Base-by-base conservation (phyloP, 140 eudicot genomes). In the Anethum foeniculum region DNA sequence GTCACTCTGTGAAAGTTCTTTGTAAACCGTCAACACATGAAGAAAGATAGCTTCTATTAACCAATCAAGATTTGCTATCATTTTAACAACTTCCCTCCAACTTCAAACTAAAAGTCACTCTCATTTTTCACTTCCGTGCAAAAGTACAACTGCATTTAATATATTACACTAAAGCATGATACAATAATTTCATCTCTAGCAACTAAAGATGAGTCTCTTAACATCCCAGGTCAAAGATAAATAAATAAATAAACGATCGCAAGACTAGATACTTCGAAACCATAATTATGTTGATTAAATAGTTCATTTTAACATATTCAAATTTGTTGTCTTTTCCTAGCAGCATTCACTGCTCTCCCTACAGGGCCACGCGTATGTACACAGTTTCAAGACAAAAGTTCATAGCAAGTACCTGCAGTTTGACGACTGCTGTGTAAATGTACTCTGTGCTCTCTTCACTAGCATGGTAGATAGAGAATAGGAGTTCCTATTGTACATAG, bases 401-500 rank as follows among this genome's bases (percentile, higher is more conserved):
- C 25, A 47, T 46, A 47, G 28, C 47, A 64, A 81, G 64, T 79
- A 93, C 99, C 99, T 96, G 99, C 77, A 96, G 97, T 84, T 93
- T 96, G 43, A 96, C 87, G 54, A 93, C 89, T 43, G 96, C 84
- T 30, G 97, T 87, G 82, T 92, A 88, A 73, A 96, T 91, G 84
- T 84, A 88, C 75, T 91, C 93, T 0, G 99, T 96, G 80, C 99
- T 91, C 88, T 96, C 99, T 85, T 91, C 89, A 79, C 99, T 91
- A 75, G 99, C 92, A 81, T 91, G 93, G 75, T 84, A 87, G 81
- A 96, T 89, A 79, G 97, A 96, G 75, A 88, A 80, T 80, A 93
- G 85, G 84, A 96, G 99, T 82, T 88, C 98, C 99, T 96, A 75
- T 32, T 71, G 76, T 25, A 82, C 41, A 79, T 71, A 49, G 52